Evolutionary conservation across 1,284 basidiomycete species (phyloP).

Genomic region (Austroboletus rostrupii): DNA sequence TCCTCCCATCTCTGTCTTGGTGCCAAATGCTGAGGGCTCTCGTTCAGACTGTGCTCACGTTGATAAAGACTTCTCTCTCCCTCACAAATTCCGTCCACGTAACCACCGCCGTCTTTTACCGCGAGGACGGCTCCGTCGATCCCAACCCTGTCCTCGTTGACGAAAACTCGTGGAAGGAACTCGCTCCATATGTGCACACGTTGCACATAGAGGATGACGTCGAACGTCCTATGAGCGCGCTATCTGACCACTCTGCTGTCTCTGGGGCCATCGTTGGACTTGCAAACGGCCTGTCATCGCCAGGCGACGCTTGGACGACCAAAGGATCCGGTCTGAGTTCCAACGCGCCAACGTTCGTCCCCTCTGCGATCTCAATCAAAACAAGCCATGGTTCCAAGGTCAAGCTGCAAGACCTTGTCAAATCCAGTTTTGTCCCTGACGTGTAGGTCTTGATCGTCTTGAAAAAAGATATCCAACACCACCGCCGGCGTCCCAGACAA

Average conservation of each 20-base stretch:
- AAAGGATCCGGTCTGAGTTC: conserved; percentile 17
- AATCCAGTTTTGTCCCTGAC: conserved; percentile 21
- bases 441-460: conserved; percentile 9
- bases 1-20: neutral
- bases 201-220: conserved; percentile 29
- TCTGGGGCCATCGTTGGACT: neutral
- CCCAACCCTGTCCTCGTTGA: conserved; percentile 19
- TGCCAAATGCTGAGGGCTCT: neutral
- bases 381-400: conserved; percentile 18
- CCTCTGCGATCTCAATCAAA: conserved; percentile 20
- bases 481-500: conserved; percentile 20
- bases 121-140: conserved; percentile 30
- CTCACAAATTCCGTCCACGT: conserved; percentile 21
- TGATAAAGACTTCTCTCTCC: conserved; percentile 25
- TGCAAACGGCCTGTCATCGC: neutral
- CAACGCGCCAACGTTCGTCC: conserved; percentile 25
- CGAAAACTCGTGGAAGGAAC: conserved; percentile 33
- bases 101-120: conserved; percentile 23
- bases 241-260: conserved; percentile 4
- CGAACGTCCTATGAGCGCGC: conserved; percentile 13
- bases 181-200: conserved; percentile 30
- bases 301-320: neutral
- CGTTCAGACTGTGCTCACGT: conserved; percentile 22
- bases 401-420: conserved; percentile 15
- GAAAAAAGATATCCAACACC: conserved; percentile 1